phyloP scores from a whole-genome alignment of 2,329 filamentous ascomycete species.

The Leptographium wingfieldii region DNA sequence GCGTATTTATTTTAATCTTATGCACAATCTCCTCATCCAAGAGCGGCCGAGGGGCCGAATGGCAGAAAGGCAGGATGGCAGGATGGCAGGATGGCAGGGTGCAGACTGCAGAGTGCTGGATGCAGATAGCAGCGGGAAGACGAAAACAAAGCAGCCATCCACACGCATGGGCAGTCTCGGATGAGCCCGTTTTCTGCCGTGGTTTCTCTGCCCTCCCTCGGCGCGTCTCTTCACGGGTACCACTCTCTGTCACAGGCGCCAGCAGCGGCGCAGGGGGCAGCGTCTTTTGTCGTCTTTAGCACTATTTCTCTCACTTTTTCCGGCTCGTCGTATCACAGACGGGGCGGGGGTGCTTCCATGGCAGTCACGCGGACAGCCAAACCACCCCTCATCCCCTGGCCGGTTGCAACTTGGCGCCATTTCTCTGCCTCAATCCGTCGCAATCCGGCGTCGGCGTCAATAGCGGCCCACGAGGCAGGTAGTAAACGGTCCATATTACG shows the following conservation, averaged over 20 bases:
- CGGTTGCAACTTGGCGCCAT: too few relatives aligned
- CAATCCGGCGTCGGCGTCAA: background rate
- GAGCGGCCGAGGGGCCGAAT: too few relatives aligned
- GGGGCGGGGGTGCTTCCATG: background rate
- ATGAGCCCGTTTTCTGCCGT: background rate
- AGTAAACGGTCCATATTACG: background rate
- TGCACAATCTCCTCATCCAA: too few relatives aligned
- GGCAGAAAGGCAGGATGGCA: too few relatives aligned
- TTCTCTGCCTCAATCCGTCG: too few relatives aligned
- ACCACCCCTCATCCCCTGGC: background rate
- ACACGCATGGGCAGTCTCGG: background rate
- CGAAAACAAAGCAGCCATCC: background rate
- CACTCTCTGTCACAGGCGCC: background rate
- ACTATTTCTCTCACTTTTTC: background rate
- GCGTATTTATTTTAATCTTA: background rate
- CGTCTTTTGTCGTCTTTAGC: too few relatives aligned
- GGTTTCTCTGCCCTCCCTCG: background rate
- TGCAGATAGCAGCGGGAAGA: too few relatives aligned
- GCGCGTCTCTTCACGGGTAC: too few relatives aligned
- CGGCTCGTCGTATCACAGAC: background rate
- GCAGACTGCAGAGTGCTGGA: too few relatives aligned
- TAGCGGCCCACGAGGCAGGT: background rate
- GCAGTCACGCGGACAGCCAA: background rate
- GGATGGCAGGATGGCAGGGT: too few relatives aligned
- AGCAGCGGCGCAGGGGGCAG: background rate